Base-by-base conservation (phyloP, 2,329 filamentous ascomycete species). In the Diaporthe sp. region DNA sequence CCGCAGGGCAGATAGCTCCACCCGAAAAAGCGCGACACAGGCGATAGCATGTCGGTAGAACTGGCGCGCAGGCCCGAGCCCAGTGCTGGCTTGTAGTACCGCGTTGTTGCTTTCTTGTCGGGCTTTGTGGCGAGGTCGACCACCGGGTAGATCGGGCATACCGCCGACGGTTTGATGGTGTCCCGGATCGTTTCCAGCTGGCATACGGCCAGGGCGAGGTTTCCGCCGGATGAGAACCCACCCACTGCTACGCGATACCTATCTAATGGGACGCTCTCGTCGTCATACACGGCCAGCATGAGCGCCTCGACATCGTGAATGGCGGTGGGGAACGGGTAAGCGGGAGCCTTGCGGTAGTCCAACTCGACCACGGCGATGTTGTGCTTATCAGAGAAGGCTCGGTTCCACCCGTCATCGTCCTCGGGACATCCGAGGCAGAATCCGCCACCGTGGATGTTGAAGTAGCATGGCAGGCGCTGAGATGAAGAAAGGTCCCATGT, bases 391-490 rank as follows among this genome's bases (percentile, higher is more conserved):
- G 63, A 44, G 22, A 68, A 51, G 44, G 63, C 13, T 1, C 31
- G 44, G 44, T 51, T 68, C 63, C 63, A 51, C 22, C 12, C 47
- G 63, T 51, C 44, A 7, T 67, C 61, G 20, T 51, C 44, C 9
- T 37, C 61, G 15, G 63, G 63, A 5, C 15, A 12, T 20, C 63
- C 44, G 63, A 68, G 28, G 44, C 63, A 51, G 63, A 68, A 68
- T 2, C 63, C 63, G 20, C 63, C 63, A 7, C 63, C 44, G 22
- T 51, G 44, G 44, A 44, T 68, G 22, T 68, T 68, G 44, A 68
- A 68, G 12, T 39, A 68, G 31, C 44, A 68, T 25, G 63, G 63
- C 12, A 67, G 61, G 20, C 28, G 44, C 20, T 39, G 28, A 2
- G 20, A 10, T 2, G 44, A 51, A 25, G 28, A 3, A 1, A 0